Conservation (phyloP, 2,329 filamentous ascomycete genomes). For the Aspergillus brunneoviolaceus region DNA sequence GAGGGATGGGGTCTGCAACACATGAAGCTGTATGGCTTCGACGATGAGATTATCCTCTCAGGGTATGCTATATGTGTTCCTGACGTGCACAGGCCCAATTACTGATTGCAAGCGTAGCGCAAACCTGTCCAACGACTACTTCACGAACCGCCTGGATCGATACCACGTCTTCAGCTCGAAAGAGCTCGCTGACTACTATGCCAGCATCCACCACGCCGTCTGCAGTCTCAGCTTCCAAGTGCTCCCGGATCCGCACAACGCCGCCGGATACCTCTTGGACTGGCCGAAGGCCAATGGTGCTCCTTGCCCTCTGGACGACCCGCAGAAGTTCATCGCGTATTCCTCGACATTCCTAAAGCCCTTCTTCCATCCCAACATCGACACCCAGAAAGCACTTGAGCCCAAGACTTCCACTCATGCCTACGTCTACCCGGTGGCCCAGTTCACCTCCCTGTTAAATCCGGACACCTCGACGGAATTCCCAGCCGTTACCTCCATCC, state of each 20-base stretch:
- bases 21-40: constrained; percentile 97
- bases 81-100: not conserved
- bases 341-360: constrained; percentile 67
- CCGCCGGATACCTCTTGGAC: constrained; percentile 54
- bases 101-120: constrained; percentile 51
- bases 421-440: constrained; percentile 79
- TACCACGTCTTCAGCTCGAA: constrained; percentile 87
- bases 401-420: constrained; percentile 57
- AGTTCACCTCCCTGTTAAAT: constrained; percentile 80
- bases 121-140: constrained; percentile 91
- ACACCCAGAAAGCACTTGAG: constrained; percentile 30
- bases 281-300: constrained; percentile 77
- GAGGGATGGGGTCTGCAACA: constrained; percentile 98
- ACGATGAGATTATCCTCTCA: constrained; percentile 93
- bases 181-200: constrained; percentile 80
- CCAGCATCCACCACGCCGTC: constrained; percentile 71
- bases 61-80: constrained; percentile 55
- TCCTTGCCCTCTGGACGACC: constrained; percentile 70
- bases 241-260: constrained; percentile 51
- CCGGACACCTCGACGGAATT: constrained; percentile 85
- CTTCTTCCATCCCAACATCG: constrained; percentile 58
- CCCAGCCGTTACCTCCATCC: constrained; percentile 72
- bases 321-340: constrained; percentile 66
- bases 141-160: constrained; percentile 90
- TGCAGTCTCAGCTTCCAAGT: constrained; percentile 80